Conservation (phyloP, 192 early-diverging fungal genomes). For the Podila verticillata region DNA sequence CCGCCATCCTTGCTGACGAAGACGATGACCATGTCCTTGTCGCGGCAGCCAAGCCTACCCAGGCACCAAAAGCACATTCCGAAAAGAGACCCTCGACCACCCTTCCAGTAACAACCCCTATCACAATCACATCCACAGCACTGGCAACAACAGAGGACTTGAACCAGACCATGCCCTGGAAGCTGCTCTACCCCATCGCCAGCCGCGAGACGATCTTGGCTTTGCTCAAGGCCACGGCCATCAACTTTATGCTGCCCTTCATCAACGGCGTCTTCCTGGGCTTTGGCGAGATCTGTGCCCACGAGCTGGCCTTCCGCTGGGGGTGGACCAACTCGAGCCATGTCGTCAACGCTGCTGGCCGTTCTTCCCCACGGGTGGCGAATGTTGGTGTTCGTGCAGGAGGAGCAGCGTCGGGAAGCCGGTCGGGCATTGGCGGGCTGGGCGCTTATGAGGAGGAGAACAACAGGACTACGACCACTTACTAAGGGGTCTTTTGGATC, state of each 20-base stretch:
- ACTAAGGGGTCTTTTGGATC: not conserved
- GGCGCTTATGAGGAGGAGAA: conserved; percentile 23
- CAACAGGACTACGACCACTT: conserved; percentile 2
- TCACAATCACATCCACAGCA: conserved; percentile 4
- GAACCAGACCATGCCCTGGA: conserved; percentile 53
- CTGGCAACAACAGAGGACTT: conserved; percentile 35
- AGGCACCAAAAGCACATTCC: not conserved
- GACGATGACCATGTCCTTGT: not conserved
- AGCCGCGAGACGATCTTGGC: conserved; percentile 48
- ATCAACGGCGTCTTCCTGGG: conserved; percentile 73
- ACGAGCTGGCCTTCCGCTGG: conserved; percentile 77
- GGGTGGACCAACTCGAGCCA: conserved; percentile 66
- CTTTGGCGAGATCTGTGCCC: conserved; percentile 86
- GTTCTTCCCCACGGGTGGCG: conserved; percentile 8
- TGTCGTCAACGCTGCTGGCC: conserved; percentile 28
- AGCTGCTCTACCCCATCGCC: conserved; percentile 30
- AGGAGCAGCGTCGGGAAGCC: conserved; percentile 21
- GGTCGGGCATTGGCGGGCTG: conserved; percentile 44
- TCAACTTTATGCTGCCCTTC: conserved; percentile 68
- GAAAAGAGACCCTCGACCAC: not conserved
- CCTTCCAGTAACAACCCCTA: not conserved
- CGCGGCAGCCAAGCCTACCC: not conserved
- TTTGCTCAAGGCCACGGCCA: conserved; percentile 55
- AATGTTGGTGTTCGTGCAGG: conserved; percentile 33
- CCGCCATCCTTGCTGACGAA: conserved; percentile 17